A percentile compares a stretch with the other conserved stretches of the same genome.
Evolutionary conservation across 2,329 filamentous ascomycete genomes (phyloP).

Genomic region (Colletotrichum falcatum): DNA sequence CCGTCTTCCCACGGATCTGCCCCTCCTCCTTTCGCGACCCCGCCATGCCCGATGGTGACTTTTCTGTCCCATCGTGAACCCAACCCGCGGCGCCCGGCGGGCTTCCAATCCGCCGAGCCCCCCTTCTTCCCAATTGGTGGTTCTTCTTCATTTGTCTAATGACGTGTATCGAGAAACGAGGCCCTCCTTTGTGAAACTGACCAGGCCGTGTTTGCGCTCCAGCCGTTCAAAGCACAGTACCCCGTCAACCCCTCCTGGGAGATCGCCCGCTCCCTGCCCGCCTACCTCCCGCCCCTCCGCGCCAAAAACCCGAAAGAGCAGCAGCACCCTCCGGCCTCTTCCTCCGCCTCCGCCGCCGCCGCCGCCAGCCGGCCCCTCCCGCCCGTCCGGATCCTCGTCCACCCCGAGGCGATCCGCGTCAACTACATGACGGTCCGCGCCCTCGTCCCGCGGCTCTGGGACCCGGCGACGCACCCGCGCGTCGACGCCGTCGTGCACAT

Average conservation of each 20-base stretch:
- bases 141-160: not conserved
- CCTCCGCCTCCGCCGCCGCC: constrained; percentile 34
- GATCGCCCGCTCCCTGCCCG: constrained; percentile 77
- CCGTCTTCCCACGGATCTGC: constrained; percentile 8
- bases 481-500: constrained; percentile 81
- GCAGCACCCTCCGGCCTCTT: constrained; percentile 36
- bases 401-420: constrained; percentile 76
- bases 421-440: constrained; percentile 75
- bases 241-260: constrained; percentile 85
- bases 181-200: constrained; percentile 37
- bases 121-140: not conserved
- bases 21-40: constrained; percentile 19
- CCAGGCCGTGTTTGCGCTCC: constrained; percentile 4
- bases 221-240: constrained; percentile 82
- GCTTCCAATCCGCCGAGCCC: not conserved
- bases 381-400: constrained; percentile 71
- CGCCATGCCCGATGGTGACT: constrained; percentile 19
- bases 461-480: constrained; percentile 52
- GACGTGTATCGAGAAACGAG: too few species aligned
- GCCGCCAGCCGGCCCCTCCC: constrained; percentile 52
- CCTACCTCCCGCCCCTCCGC: constrained; percentile 67
- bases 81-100: not conserved
- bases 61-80: constrained; percentile 4
- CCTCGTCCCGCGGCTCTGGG: constrained; percentile 74
- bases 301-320: constrained; percentile 55